Evolutionary conservation across 495 filamentous ascomycete genomes (phyloP), one percentile per base, ranked within the genome.

Genomic region (Xylaria castorea): DNA sequence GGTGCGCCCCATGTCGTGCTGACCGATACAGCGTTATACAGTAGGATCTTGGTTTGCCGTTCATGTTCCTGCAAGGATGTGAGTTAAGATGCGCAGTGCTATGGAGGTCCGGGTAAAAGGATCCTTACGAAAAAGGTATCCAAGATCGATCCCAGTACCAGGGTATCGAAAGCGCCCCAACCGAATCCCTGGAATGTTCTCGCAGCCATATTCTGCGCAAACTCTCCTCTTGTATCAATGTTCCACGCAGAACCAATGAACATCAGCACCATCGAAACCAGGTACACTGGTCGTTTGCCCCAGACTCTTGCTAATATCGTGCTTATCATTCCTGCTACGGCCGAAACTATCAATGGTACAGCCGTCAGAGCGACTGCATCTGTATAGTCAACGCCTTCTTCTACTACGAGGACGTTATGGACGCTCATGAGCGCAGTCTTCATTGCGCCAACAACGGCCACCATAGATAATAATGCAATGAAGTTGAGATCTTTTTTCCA

Each of bases 151-250:
- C 80, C 80, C 30, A 82, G 72, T 2, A 86, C 80, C 46, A 88
- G 75, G 9, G 82, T 81, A 71, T 88, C 86, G 53, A 87, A 85
- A 32, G 81, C 80, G 38, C 86, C 86, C 86, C 86, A 88, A n/a
- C 84, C 86, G 11, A 87, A 34, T 12, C 85, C 85, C 70, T 87
- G 85, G 22, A 87, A 83, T 25, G 86, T 74, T 40, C 86, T 77
- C 20, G 85, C 83, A 6, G 83, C 78, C 85, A 87, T 84, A 69
- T 85, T 85, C 71, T 85, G 77, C 27, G 68, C 77, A 68, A 83
- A 84, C 73, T 77, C 80, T 68, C 65, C 76, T 42, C 75, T 74
- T 11, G 84, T 81, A 25, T 82, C 80, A 64, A 83, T 87, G 66
- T 84, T 87, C 86, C 84, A 87, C 9, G 83, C 76, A 20, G 80